Conservation (phyloP, 2,329 filamentous ascomycete genomes). For the Mycosphaerella sp. region DNA sequence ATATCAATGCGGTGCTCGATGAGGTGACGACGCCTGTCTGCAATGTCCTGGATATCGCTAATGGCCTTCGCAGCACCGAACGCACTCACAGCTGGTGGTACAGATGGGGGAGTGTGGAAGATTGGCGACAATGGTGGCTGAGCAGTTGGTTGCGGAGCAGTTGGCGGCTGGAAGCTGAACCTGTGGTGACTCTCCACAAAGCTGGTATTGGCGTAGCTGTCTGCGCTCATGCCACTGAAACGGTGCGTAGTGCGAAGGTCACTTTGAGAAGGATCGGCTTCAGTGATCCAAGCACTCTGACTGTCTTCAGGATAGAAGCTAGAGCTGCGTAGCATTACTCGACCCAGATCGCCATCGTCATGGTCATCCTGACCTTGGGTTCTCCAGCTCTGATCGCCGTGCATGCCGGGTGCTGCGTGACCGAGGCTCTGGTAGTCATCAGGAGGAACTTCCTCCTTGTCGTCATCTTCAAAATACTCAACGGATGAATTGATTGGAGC, state of each 20-base stretch:
- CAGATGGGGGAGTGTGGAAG: not conserved
- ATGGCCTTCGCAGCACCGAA: not conserved
- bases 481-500: not conserved
- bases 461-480: conserved; percentile 8
- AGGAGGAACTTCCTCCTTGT: conserved; percentile 21
- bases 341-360: conserved; percentile 10
- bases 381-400: not conserved
- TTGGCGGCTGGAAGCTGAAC: conserved; percentile 4
- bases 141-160: not conserved
- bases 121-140: not conserved
- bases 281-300: conserved; percentile 11
- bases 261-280: conserved; percentile 9
- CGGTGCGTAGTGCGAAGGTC: conserved; percentile 1
- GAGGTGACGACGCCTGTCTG: not conserved
- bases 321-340: conserved; percentile 8
- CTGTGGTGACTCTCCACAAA: conserved; percentile 13
- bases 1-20: conserved; percentile 5
- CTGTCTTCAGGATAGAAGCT: conserved; percentile 17
- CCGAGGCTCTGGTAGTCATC: conserved; percentile 6
- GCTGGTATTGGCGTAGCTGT: conserved; percentile 26
- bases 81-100: not conserved
- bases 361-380: not conserved
- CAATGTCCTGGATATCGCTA: not conserved
- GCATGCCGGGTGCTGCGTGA: not conserved
- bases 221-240: conserved; percentile 12